A percentile compares a stretch with the other conserved stretches of the same genome.
These are phyloP conservation scores for Candida qinlingensis DNA, from an alignment of 805 yeast genomes.

Conservation along the genomic window DNA sequence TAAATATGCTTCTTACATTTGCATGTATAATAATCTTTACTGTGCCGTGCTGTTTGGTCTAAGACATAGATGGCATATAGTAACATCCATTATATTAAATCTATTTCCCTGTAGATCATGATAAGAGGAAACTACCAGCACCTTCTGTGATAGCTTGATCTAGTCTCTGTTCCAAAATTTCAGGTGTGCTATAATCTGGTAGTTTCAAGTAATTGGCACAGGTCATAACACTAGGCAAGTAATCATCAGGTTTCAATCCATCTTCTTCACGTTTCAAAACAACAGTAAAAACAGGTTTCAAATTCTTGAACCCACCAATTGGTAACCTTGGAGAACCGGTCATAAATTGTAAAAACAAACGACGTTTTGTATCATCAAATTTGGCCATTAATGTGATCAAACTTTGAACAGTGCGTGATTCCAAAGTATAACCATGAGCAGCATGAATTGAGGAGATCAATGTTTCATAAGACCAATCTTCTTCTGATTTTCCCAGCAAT, in stretches of 20 bases:
- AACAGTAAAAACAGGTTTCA: constrained; percentile 80
- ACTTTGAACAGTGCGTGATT: constrained; percentile 55
- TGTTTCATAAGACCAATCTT: constrained; percentile 78
- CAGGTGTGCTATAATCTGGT: constrained; percentile 70
- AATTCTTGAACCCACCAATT: constrained; percentile 83
- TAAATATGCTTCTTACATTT: no score
- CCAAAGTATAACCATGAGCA: constrained; percentile 83
- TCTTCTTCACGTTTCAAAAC: constrained; percentile 80
- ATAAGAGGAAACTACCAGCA: constrained; percentile 77
- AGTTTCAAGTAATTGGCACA: constrained; percentile 92
- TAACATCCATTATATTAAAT: no score
- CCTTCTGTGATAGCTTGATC: constrained; percentile 80
- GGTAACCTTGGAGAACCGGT: constrained; percentile 95
- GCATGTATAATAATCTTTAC: no score
- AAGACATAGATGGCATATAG: no score
- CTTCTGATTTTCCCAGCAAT: constrained; percentile 72
- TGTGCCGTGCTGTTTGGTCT: no score
- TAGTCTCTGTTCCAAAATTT: constrained; percentile 53
- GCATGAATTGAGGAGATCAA: constrained; percentile 62
- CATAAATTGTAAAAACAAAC: constrained; percentile 76
- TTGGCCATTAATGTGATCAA: constrained; percentile 57
- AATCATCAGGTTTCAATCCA: constrained; percentile 63
- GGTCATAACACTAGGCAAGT: constrained; percentile 95
- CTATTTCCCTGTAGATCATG: constrained; percentile 25
- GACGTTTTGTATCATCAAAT: constrained; percentile 49